Evolutionary conservation across 495 filamentous ascomycete species (phyloP).

Genomic region (Echria macrotheca): DNA sequence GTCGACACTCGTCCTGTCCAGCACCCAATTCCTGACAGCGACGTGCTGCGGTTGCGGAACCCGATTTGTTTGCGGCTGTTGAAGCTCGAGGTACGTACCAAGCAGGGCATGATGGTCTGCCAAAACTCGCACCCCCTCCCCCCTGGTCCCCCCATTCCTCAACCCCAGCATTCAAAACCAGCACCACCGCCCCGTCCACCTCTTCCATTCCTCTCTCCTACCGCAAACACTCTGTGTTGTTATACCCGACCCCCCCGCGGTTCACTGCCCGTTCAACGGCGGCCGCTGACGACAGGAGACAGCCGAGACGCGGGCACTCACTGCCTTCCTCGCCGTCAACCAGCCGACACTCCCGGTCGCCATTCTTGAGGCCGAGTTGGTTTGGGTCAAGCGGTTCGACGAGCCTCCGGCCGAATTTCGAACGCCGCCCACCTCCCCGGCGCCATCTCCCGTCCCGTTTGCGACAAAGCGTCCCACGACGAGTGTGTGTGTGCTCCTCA

Average conservation of each 20-base stretch:
- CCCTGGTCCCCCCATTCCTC: slow-evolving; percentile 15
- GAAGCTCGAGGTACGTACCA: background rate
- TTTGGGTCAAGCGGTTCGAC: background rate
- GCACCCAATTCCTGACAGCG: too few relatives aligned
- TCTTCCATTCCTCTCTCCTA: slow-evolving; percentile 14
- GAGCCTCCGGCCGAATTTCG: too few relatives aligned
- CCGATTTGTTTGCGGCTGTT: background rate
- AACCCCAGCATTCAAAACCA: slow-evolving; percentile 28
- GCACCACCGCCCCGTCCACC: slow-evolving; percentile 13
- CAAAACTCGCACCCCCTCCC: slow-evolving; percentile 9
- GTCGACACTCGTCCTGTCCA: too few relatives aligned
- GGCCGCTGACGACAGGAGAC: slow-evolving; percentile 24
- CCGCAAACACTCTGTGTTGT: slow-evolving; percentile 15
- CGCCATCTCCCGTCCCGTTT: too few relatives aligned
- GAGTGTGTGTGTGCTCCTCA: background rate
- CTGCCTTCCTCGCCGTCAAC: slow-evolving; percentile 16
- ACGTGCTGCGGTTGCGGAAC: background rate
- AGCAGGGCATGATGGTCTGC: background rate
- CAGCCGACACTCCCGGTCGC: slow-evolving; percentile 3
- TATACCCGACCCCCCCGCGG: slow-evolving; percentile 21
- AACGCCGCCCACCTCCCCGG: too few relatives aligned
- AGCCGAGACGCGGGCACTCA: slow-evolving; percentile 18
- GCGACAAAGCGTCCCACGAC: too few relatives aligned
- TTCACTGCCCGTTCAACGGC: slow-evolving; percentile 14
- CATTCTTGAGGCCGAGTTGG: slow-evolving; percentile 8